Conservation (phyloP, 441 rosid genomes). For the Pelargonium exstipulatum region DNA sequence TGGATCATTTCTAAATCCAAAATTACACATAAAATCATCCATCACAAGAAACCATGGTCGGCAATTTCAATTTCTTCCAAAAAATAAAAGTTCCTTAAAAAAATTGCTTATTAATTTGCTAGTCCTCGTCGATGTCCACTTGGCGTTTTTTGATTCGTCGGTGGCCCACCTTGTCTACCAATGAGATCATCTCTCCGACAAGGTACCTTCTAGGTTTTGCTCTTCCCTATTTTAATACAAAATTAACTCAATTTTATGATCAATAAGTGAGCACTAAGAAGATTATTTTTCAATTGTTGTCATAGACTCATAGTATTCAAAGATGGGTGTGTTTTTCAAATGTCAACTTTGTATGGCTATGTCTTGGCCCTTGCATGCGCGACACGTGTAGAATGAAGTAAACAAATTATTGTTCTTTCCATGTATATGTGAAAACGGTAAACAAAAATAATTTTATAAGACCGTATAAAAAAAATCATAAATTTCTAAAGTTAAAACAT, state of each 20-base stretch:
- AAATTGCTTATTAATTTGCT: too few species aligned
- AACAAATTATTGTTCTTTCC: neutral
- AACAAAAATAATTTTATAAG: too few species aligned
- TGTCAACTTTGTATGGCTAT: conserved; percentile 27
- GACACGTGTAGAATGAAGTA: conserved; percentile 23
- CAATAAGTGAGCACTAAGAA: neutral
- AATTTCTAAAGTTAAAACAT: too few species aligned
- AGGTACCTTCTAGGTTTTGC: neutral
- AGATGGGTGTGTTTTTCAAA: neutral
- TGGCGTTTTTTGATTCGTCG: too few species aligned
- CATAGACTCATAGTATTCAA: neutral
- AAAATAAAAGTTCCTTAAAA: too few species aligned
- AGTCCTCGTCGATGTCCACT: too few species aligned
- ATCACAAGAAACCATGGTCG: neutral
- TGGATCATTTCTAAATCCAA: neutral
- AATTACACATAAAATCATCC: neutral
- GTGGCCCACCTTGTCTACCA: neutral
- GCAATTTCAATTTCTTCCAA: neutral
- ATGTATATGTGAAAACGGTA: too few species aligned
- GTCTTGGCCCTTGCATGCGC: conserved; percentile 32
- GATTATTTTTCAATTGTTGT: neutral
- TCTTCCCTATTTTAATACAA: neutral
- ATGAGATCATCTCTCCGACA: neutral
- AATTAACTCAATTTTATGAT: neutral
- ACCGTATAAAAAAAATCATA: too few species aligned